Evolutionary conservation across 192 early-diverging fungal species (phyloP).

Genomic region (Obelidium mucronatum): DNA sequence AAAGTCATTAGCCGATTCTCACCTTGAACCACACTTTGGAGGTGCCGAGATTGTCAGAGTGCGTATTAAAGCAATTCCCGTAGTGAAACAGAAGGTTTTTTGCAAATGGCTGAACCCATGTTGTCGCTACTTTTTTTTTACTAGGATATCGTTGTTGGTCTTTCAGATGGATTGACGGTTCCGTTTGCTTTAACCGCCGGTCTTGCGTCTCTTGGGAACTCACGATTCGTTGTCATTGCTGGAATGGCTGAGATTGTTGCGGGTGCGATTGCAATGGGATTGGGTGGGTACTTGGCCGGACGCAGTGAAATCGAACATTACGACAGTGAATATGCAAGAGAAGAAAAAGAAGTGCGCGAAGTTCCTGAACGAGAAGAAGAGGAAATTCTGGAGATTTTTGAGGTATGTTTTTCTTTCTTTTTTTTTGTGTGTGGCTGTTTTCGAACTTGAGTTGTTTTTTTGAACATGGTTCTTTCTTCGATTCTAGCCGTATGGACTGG

Average conservation of each 20-base stretch:
- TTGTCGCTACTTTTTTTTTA: not conserved
- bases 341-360: slow-evolving; percentile 58
- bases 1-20: slow-evolving; percentile 12
- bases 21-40: slow-evolving; percentile 45
- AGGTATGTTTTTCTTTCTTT: too few relatives aligned
- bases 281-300: slow-evolving; percentile 70
- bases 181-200: slow-evolving; percentile 75
- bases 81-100: not conserved
- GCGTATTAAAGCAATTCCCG: not conserved
- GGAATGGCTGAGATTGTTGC: slow-evolving; percentile 32
- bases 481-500: slow-evolving; percentile 68
- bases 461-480: not conserved
- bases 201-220: slow-evolving; percentile 58
- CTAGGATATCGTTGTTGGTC: slow-evolving; percentile 47
- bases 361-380: slow-evolving; percentile 62
- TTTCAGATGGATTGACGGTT: slow-evolving; percentile 58
- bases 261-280: slow-evolving; percentile 57
- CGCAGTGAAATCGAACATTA: slow-evolving; percentile 62
- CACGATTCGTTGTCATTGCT: slow-evolving; percentile 64
- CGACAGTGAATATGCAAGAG: slow-evolving; percentile 65
- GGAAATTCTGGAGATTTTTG: slow-evolving; percentile 70
- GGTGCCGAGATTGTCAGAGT: slow-evolving; percentile 42
- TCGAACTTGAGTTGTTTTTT: not conserved
- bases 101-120: not conserved
- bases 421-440: too few relatives aligned